These are phyloP conservation scores for Psilocybe azurescens DNA, from an alignment of 768 basidiomycete genomes.

Conservation along the genomic window DNA sequence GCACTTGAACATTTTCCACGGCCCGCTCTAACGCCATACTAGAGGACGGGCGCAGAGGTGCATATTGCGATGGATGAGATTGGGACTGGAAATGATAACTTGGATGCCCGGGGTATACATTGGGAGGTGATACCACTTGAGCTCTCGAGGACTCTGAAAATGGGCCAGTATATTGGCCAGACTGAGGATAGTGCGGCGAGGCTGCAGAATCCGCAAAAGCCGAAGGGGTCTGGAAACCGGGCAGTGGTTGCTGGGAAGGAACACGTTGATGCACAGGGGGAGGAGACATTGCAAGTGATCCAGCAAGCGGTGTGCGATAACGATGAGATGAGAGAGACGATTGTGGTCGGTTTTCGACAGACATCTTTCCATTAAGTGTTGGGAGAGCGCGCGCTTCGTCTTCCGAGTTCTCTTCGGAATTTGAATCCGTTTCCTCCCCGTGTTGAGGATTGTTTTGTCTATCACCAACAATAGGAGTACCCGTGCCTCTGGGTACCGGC, in stretches of 20 bases:
- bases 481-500: constrained; percentile 6
- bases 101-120: constrained; percentile 39
- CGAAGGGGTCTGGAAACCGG: constrained; percentile 73
- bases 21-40: constrained; percentile 70
- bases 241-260: constrained; percentile 74
- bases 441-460: constrained; percentile 16
- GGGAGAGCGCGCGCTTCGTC: constrained; percentile 53
- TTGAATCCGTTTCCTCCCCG: constrained; percentile 38
- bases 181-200: constrained; percentile 41
- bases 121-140: constrained; percentile 42
- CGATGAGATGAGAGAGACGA: constrained; percentile 81
- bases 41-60: constrained; percentile 50
- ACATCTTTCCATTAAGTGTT: constrained; percentile 27
- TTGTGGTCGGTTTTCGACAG: constrained; percentile 59
- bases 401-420: constrained; percentile 55
- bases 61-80: constrained; percentile 38
- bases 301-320: constrained; percentile 79
- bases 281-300: constrained; percentile 63
- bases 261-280: constrained; percentile 49
- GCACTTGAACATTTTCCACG: constrained; percentile 80
- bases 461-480: background rate
- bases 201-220: constrained; percentile 63
- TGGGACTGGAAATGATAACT: constrained; percentile 40
- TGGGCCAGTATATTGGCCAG: constrained; percentile 41
- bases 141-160: constrained; percentile 45